Conservation (phyloP, 257 asterid species). For the Solanum appendiculatum region DNA sequence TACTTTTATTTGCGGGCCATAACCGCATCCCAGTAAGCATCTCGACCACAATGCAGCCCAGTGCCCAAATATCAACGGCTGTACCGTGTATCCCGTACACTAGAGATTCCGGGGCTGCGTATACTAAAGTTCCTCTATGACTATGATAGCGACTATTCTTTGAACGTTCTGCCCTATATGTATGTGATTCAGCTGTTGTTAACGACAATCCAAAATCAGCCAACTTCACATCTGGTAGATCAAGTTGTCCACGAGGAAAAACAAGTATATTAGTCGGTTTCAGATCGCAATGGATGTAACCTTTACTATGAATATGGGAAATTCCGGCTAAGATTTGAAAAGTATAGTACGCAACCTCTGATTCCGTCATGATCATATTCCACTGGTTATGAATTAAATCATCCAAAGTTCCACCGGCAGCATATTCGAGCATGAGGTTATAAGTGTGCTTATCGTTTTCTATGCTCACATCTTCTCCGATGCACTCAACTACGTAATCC, state of each 20-base stretch:
- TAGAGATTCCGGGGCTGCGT: neutral
- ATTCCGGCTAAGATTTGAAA: neutral
- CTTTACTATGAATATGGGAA: neutral
- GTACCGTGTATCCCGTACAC: neutral
- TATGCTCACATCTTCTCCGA: neutral
- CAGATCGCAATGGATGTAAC: neutral
- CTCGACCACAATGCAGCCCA: neutral
- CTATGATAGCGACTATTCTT: neutral
- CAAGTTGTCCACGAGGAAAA: neutral
- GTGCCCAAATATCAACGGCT: neutral
- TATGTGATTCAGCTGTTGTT: neutral
- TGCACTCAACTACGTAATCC: neutral
- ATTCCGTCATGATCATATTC: no score
- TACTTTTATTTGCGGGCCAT: neutral
- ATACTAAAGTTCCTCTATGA: neutral
- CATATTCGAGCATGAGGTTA: neutral
- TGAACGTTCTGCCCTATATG: neutral
- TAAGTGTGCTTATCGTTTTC: neutral
- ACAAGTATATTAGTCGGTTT: neutral
- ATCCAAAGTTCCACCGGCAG: neutral
- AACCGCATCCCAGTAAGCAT: neutral
- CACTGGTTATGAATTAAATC: neutral
- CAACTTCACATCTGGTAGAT: neutral
- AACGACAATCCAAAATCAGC: neutral
- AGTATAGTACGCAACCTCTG: no score